Conservation (phyloP, 2,329 filamentous ascomycete species). For the Aspergillus sp. region DNA sequence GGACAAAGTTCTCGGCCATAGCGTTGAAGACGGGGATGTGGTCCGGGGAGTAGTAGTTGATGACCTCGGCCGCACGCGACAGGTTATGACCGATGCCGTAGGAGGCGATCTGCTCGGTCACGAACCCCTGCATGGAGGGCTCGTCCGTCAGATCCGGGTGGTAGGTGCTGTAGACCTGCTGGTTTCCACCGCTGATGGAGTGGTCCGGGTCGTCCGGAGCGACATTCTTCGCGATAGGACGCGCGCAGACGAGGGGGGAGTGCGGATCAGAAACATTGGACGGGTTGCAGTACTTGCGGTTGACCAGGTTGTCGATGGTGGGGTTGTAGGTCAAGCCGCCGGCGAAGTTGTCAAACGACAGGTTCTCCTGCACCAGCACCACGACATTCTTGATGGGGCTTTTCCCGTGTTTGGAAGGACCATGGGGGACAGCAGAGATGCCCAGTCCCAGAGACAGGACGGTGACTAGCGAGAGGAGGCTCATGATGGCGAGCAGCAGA, state of each 20-base stretch:
- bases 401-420: background rate
- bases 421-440: constrained; percentile 8
- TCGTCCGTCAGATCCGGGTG: constrained; percentile 28
- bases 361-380: constrained; percentile 45
- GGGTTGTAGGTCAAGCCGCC: constrained; percentile 39
- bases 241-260: constrained; percentile 34
- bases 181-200: constrained; percentile 41
- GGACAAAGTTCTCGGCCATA: constrained; percentile 44
- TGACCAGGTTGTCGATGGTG: constrained; percentile 34
- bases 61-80: constrained; percentile 39
- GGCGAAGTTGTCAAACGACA: constrained; percentile 41
- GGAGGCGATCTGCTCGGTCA: constrained; percentile 40
- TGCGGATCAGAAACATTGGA: constrained; percentile 27
- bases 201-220: constrained; percentile 45
- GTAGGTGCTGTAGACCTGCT: constrained; percentile 41
- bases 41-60: constrained; percentile 44
- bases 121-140: constrained; percentile 40
- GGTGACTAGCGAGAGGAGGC: constrained; percentile 7
- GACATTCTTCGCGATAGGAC: constrained; percentile 36
- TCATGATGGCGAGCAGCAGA: constrained; percentile 8
- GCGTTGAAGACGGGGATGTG: constrained; percentile 41
- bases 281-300: constrained; percentile 39
- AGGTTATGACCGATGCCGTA: constrained; percentile 33
- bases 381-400: constrained; percentile 49
- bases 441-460: constrained; percentile 13